phyloP scores from a whole-genome alignment of 2,329 filamentous ascomycete species.

The Fusarium brachygibbosum region DNA sequence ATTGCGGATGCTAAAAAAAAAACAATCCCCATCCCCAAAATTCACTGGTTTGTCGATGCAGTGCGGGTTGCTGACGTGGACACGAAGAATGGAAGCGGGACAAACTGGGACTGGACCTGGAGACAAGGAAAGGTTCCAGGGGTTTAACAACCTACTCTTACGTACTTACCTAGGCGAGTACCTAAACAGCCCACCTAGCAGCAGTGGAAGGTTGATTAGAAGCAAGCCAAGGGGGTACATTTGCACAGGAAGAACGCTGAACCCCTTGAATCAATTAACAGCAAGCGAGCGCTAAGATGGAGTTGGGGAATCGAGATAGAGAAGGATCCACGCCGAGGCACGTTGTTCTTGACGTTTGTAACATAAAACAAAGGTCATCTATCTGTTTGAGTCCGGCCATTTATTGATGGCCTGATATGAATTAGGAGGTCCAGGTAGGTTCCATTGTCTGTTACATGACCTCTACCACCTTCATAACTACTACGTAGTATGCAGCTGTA shows the following conservation, averaged over 20 bases:
- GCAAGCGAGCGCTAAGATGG: conserved; percentile 10
- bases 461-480: neutral
- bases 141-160: too few relatives aligned
- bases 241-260: neutral
- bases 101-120: conserved; percentile 10
- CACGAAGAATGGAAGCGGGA: conserved; percentile 30
- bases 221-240: conserved; percentile 23
- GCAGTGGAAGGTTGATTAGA: neutral
- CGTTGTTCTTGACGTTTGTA: neutral
- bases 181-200: neutral
- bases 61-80: conserved; percentile 41
- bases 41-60: conserved; percentile 17
- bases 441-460: conserved; percentile 10
- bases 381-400: neutral
- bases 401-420: neutral
- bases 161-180: neutral
- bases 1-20: conserved; percentile 35
- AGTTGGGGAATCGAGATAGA: conserved; percentile 2
- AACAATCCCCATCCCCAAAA: conserved; percentile 9
- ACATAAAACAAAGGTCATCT: neutral
- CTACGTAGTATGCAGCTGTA: too few relatives aligned
- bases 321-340: neutral
- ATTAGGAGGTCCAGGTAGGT: neutral
- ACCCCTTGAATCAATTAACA: conserved; percentile 24
- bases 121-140: conserved; percentile 22